Evolutionary conservation across 306 rosid species (phyloP).

Genomic region (Cicer yamashitae): DNA sequence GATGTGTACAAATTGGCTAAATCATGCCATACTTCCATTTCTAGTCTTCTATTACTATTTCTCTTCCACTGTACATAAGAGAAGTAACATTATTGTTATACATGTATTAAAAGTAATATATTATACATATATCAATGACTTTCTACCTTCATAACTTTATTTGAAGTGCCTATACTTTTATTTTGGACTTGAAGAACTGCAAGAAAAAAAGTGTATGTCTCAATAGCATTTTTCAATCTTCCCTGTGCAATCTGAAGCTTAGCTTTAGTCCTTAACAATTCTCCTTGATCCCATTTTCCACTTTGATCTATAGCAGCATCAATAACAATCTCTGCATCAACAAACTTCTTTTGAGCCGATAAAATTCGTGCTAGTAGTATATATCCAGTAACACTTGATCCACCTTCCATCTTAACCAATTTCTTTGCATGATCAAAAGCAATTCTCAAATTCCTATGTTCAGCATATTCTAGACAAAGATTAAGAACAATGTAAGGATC

Average conservation of each 20-base stretch:
- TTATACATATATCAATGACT: background rate
- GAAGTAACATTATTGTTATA: conserved; percentile 13
- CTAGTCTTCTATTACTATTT: conserved; percentile 66
- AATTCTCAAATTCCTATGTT: conserved; percentile 73
- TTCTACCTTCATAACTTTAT: conserved; percentile 68
- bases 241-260: conserved; percentile 84
- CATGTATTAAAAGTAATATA: background rate
- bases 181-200: conserved; percentile 82
- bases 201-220: conserved; percentile 77
- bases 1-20: conserved; percentile 72
- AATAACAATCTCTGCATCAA: conserved; percentile 78
- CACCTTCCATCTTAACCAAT: conserved; percentile 74
- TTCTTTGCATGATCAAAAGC: conserved; percentile 75
- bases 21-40: conserved; percentile 94
- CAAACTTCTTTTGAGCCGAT: conserved; percentile 76
- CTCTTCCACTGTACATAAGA: conserved; percentile 56
- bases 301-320: conserved; percentile 88
- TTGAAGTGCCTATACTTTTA: conserved; percentile 59
- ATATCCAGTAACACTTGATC: conserved; percentile 62
- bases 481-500: conserved; percentile 70
- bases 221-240: conserved; percentile 66
- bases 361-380: conserved; percentile 76
- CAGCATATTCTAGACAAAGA: conserved; percentile 90
- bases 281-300: conserved; percentile 93
- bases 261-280: conserved; percentile 80